Evolutionary conservation across 805 yeast genomes (phyloP).

Genomic region (Myxozyma neotropica): DNA sequence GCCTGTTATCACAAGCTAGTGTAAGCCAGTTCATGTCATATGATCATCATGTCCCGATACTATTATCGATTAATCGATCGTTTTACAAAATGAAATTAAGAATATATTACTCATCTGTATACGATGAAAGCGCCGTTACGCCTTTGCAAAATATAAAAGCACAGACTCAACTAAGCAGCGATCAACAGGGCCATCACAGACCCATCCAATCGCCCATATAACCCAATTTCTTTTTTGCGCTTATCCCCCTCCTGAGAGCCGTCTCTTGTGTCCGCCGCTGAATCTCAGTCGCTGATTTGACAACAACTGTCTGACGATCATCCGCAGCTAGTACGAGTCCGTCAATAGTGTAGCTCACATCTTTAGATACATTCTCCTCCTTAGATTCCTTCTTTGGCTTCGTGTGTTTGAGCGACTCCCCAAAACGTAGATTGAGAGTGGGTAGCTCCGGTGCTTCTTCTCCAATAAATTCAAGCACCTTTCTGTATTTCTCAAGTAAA

Average conservation of each 20-base stretch:
- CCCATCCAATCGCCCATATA: no score
- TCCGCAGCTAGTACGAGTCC: neutral
- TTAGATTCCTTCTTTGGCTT: no score
- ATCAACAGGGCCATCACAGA: no score
- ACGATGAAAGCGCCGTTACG: no score
- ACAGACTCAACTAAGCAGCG: no score
- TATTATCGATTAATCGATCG: no score
- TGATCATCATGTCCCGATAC: no score
- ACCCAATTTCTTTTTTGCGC: neutral
- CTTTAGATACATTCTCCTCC: neutral
- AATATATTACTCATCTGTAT: no score
- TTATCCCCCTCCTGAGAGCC: neutral
- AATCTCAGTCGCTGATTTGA: neutral
- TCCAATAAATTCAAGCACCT: neutral
- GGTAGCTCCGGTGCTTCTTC: neutral
- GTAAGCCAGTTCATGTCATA: no score
- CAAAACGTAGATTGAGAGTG: neutral
- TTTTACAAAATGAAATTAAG: no score
- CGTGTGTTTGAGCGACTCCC: neutral
- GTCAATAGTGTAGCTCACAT: neutral
- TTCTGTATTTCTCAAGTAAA: neutral
- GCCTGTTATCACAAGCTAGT: no score
- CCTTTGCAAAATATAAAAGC: no score
- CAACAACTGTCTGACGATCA: neutral
- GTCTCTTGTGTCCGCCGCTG: neutral